Evolutionary conservation across 306 rosid genomes (phyloP).

Genomic region (Prunus mira): DNA sequence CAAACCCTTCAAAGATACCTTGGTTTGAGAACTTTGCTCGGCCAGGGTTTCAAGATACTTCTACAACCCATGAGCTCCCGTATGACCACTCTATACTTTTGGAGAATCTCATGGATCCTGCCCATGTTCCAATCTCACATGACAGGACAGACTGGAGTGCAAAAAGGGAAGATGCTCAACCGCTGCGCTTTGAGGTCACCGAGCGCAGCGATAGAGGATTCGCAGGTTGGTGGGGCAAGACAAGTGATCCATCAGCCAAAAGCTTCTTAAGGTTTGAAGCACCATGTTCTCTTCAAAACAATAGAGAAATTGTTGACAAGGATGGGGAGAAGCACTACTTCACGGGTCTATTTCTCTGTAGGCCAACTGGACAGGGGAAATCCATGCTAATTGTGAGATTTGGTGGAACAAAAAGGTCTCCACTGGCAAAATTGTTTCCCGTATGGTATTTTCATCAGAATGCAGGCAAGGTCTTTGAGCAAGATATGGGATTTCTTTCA

Average conservation of each 20-base stretch:
- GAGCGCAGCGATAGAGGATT: slow-evolving; percentile 85
- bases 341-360: slow-evolving; percentile 79
- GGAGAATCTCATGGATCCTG: slow-evolving; percentile 98
- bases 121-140: slow-evolving; percentile 93
- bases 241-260: slow-evolving; percentile 41
- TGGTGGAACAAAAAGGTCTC: slow-evolving; percentile 64
- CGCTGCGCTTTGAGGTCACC: slow-evolving; percentile 63
- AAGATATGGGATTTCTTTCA: slow-evolving; percentile 97
- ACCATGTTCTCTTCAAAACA: slow-evolving; percentile 89
- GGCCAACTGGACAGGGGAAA: slow-evolving; percentile 96
- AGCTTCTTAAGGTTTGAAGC: slow-evolving; percentile 78
- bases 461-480: slow-evolving; percentile 92
- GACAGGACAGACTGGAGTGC: slow-evolving; percentile 89
- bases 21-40: slow-evolving; percentile 90
- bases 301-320: slow-evolving; percentile 51
- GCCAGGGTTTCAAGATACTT: slow-evolving; percentile 80
- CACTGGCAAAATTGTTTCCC: slow-evolving; percentile 59
- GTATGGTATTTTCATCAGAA: slow-evolving; percentile 94
- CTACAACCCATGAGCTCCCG: slow-evolving; percentile 87
- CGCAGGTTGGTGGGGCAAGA: slow-evolving; percentile 90
- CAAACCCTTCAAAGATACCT: slow-evolving; percentile 59
- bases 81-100: slow-evolving; percentile 93
- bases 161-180: slow-evolving; percentile 83
- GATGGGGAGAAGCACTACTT: slow-evolving; percentile 65
- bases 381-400: slow-evolving; percentile 91